phyloP scores from a whole-genome alignment of 139 green algal genomes.

The Closterium sp. region DNA sequence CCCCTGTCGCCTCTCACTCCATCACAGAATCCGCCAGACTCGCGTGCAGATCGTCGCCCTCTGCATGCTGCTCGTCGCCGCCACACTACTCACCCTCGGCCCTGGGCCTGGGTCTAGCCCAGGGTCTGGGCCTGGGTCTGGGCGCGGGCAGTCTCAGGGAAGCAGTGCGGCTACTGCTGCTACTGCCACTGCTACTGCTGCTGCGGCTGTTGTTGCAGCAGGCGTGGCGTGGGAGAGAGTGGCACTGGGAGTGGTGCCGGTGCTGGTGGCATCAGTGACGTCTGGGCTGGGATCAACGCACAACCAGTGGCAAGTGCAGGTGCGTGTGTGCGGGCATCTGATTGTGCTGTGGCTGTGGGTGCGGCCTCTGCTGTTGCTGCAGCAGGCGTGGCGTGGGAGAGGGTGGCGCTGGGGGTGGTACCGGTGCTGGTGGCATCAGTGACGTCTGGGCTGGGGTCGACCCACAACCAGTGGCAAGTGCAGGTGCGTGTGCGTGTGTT shows the following conservation, averaged over 20 bases:
- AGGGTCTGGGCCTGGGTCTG: too few relatives aligned
- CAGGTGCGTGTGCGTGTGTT: neutral
- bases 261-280: conserved; percentile 32
- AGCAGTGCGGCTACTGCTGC: too few relatives aligned
- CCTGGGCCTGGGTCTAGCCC: too few relatives aligned
- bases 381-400: neutral
- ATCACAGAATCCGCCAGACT: conserved; percentile 26
- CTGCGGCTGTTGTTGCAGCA: neutral
- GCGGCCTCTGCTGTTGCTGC: neutral
- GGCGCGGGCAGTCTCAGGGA: too few relatives aligned
- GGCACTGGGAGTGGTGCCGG: conserved; percentile 28
- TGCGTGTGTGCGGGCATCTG: too few relatives aligned
- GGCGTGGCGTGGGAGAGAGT: conserved; percentile 1
- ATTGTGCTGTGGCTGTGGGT: too few relatives aligned
- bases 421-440: neutral
- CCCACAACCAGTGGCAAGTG: conserved; percentile 3
- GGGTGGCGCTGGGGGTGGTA: neutral
- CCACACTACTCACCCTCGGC: conserved; percentile 16
- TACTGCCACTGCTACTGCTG: too few relatives aligned
- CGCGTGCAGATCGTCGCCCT: conserved; percentile 36
- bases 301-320: conserved; percentile 47
- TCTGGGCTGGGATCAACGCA: conserved; percentile 40
- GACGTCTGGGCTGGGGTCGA: conserved; percentile 11
- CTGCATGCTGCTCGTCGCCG: conserved; percentile 38
- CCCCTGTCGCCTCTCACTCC: neutral